Evolutionary conservation across 2,329 filamentous ascomycete species (phyloP).

Genomic region (Fonsecaea pugnacius): DNA sequence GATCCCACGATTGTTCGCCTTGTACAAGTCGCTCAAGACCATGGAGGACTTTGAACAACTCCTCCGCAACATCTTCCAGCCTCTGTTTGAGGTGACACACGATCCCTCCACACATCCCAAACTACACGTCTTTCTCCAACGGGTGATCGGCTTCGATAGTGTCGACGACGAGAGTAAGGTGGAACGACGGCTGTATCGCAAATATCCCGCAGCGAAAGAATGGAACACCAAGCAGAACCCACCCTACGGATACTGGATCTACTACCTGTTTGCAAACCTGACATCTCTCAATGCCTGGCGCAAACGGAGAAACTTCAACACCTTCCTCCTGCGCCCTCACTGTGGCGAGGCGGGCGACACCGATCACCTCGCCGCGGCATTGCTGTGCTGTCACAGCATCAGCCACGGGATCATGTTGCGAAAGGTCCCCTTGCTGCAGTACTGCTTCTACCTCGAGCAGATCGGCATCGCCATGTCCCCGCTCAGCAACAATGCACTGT

Average conservation of each 20-base stretch:
- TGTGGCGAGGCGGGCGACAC: slow-evolving; percentile 97
- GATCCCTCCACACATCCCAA: slow-evolving; percentile 87
- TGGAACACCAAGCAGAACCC: slow-evolving; percentile 96
- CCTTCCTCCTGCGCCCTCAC: slow-evolving; percentile 88
- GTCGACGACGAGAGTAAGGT: slow-evolving; percentile 98
- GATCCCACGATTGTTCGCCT: slow-evolving; percentile 89
- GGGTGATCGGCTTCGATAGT: slow-evolving; percentile 95
- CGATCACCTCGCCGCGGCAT: slow-evolving; percentile 89
- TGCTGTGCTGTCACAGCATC: slow-evolving; percentile 94
- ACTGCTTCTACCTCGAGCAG: slow-evolving; percentile 96
- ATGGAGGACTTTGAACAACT: slow-evolving; percentile 92
- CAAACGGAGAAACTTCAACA: slow-evolving; percentile 91
- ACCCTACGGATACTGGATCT: slow-evolving; percentile 99
- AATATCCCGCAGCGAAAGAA: slow-evolving; percentile 85
- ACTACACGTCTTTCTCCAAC: slow-evolving; percentile 89
- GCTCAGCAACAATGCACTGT: slow-evolving; percentile 94
- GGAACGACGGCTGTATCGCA: slow-evolving; percentile 90
- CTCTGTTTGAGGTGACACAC: slow-evolving; percentile 90
- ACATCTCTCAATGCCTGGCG: slow-evolving; percentile 89
- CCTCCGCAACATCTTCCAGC: slow-evolving; percentile 87
- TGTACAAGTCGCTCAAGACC: slow-evolving; percentile 86
- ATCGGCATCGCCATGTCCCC: slow-evolving; percentile 99
- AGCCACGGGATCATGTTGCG: slow-evolving; percentile 90
- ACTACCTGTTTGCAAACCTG: slow-evolving; percentile 94
- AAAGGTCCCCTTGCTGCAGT: slow-evolving; percentile 93